Percentiles rank a stretch among this genome's conserved stretches.
Conservation (phyloP, 208 protist species). For the Endotrypanum monterogeii region DNA sequence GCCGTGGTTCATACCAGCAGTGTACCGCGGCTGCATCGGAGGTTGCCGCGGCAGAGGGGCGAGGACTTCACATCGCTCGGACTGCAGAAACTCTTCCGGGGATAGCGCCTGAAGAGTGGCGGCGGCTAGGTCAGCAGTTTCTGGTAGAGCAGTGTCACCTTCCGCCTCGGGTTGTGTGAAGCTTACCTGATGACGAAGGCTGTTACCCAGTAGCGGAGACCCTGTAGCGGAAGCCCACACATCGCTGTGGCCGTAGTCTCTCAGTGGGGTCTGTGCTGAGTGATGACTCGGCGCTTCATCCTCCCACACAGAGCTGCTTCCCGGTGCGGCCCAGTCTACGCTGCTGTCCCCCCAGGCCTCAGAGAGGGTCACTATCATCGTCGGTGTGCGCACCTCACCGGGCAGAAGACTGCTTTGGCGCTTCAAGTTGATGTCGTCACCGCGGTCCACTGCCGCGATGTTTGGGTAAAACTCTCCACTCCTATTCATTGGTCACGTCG, state of each 20-base stretch:
- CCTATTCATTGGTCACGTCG: too few relatives aligned
- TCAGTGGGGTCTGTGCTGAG: slow-evolving; percentile 37
- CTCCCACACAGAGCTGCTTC: slow-evolving; percentile 55
- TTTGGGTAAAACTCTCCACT: background rate
- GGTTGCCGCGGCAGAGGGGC: background rate
- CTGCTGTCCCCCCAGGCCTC: slow-evolving; percentile 32
- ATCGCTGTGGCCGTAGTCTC: slow-evolving; percentile 36
- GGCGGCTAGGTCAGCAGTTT: slow-evolving; percentile 26
- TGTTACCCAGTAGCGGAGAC: slow-evolving; percentile 21
- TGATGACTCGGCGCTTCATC: slow-evolving; percentile 29
- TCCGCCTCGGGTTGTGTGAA: background rate
- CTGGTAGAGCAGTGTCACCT: background rate
- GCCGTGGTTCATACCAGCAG: background rate
- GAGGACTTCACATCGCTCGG: background rate
- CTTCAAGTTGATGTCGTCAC: slow-evolving; percentile 12
- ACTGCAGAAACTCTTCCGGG: background rate
- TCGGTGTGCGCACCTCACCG: slow-evolving; percentile 61
- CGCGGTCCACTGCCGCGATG: slow-evolving; percentile 22
- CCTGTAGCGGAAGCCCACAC: slow-evolving; percentile 39
- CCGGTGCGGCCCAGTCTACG: slow-evolving; percentile 59
- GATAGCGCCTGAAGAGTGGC: slow-evolving; percentile 25
- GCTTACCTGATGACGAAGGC: slow-evolving; percentile 5
- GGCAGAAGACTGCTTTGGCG: slow-evolving; percentile 56
- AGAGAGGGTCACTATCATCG: slow-evolving; percentile 30
- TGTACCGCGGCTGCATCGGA: background rate